Conservation (phyloP, 257 asterid genomes). For the Plantago major region DNA sequence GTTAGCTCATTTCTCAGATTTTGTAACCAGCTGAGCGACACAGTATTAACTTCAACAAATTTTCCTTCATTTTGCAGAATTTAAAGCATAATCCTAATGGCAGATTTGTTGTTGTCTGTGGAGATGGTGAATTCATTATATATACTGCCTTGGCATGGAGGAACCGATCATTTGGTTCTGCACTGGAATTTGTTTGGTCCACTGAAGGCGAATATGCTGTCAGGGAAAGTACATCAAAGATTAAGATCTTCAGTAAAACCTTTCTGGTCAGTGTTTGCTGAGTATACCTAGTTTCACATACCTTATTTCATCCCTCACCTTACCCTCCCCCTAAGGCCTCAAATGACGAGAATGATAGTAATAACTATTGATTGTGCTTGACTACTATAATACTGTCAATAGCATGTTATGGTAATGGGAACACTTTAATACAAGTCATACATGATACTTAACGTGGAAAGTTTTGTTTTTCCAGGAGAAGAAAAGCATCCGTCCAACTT, state of each 20-base stretch:
- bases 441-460: conserved; percentile 12
- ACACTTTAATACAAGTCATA: too few species aligned
- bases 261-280: conserved; percentile 48
- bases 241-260: conserved; percentile 76
- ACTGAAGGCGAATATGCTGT: conserved; percentile 96
- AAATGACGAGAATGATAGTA: too few species aligned
- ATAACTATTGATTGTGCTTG: too few species aligned
- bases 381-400: too few species aligned
- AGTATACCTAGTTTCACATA: neutral
- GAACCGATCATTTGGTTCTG: conserved; percentile 91
- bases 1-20: neutral
- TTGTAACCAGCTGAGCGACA: neutral
- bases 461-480: conserved; percentile 62
- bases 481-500: conserved; percentile 93
- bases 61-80: conserved; percentile 43
- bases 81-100: conserved; percentile 98
- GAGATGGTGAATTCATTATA: conserved; percentile 93
- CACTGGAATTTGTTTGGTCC: conserved; percentile 97
- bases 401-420: too few species aligned
- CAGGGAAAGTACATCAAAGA: conserved; percentile 91
- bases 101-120: conserved; percentile 94
- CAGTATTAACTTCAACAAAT: conserved; percentile 10
- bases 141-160: conserved; percentile 99
- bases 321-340: neutral
- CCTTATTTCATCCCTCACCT: neutral